A percentile compares a stretch with the other conserved stretches of the same genome.
These are phyloP conservation scores for Myxozyma udenii DNA, from an alignment of 805 yeast genomes.

Conservation along the genomic window DNA sequence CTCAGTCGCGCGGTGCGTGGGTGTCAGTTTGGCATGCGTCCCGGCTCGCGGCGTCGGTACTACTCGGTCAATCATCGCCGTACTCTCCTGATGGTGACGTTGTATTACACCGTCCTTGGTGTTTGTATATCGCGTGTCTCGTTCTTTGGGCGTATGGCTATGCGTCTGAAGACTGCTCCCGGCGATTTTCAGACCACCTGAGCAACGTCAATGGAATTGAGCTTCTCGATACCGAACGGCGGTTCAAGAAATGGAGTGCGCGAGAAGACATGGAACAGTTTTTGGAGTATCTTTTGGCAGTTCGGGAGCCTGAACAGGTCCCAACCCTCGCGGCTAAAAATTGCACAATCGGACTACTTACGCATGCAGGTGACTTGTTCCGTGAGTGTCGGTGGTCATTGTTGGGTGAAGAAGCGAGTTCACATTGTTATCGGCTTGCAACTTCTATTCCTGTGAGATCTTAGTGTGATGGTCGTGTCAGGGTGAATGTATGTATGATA, in stretches of 20 bases:
- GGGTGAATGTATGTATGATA: too few species aligned
- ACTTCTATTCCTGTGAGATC: constrained; percentile 19
- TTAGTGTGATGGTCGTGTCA: too few species aligned
- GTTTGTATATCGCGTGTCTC: constrained; percentile 32
- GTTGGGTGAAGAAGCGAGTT: constrained; percentile 26
- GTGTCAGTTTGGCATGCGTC: constrained; percentile 36
- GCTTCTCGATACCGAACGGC: background rate
- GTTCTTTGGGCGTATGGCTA: constrained; percentile 35
- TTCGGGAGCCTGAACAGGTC: constrained; percentile 14
- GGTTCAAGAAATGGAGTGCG: constrained; percentile 14
- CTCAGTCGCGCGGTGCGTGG: constrained; percentile 30
- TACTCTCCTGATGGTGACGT: constrained; percentile 30
- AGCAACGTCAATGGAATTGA: background rate
- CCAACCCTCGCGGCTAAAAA: constrained; percentile 15
- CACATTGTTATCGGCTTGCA: constrained; percentile 20
- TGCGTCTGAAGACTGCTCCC: constrained; percentile 17
- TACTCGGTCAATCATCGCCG: constrained; percentile 29
- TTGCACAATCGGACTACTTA: constrained; percentile 26
- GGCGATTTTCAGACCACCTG: constrained; percentile 6
- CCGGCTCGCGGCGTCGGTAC: constrained; percentile 20
- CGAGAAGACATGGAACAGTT: constrained; percentile 24
- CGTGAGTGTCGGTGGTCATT: constrained; percentile 22
- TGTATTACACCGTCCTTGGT: constrained; percentile 35
- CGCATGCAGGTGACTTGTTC: constrained; percentile 18
- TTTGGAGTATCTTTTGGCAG: constrained; percentile 16